A percentile compares a stretch with the other conserved stretches of the same genome.
Evolutionary conservation across 2,329 filamentous ascomycete genomes (phyloP).

Genomic region (Clonostachys rhizophaga): DNA sequence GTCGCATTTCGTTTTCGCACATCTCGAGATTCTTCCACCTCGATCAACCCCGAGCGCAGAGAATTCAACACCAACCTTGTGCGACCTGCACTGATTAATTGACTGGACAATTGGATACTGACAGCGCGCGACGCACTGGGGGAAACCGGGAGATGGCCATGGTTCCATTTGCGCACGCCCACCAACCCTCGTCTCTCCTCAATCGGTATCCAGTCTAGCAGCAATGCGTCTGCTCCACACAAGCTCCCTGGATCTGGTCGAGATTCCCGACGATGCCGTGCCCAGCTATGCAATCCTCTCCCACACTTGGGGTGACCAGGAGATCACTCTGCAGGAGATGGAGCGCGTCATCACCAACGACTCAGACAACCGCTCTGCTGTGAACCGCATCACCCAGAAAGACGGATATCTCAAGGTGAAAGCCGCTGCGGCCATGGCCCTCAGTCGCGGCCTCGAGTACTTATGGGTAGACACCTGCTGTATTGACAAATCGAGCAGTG

Average conservation of each 20-base stretch:
- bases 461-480: constrained; percentile 19
- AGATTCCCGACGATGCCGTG: constrained; percentile 5
- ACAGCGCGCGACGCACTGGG: too few relatives aligned
- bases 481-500: constrained; percentile 14
- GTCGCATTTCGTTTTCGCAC: too few relatives aligned
- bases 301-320: constrained; percentile 17
- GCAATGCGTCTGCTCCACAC: constrained; percentile 15
- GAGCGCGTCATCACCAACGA: background rate
- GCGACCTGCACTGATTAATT: too few relatives aligned
- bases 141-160: too few relatives aligned
- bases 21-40: too few relatives aligned
- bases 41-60: too few relatives aligned
- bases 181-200: too few relatives aligned
- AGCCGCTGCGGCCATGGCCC: background rate
- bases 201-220: background rate
- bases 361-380: background rate
- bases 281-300: constrained; percentile 21
- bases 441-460: background rate
- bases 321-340: constrained; percentile 18
- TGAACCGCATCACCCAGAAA: background rate
- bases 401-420: background rate
- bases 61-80: too few relatives aligned
- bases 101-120: too few relatives aligned
- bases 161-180: too few relatives aligned
- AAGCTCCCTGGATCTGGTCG: constrained; percentile 7